Base-by-base conservation (phyloP, 75 land plant genomes). In the Cupressus sempervirens region DNA sequence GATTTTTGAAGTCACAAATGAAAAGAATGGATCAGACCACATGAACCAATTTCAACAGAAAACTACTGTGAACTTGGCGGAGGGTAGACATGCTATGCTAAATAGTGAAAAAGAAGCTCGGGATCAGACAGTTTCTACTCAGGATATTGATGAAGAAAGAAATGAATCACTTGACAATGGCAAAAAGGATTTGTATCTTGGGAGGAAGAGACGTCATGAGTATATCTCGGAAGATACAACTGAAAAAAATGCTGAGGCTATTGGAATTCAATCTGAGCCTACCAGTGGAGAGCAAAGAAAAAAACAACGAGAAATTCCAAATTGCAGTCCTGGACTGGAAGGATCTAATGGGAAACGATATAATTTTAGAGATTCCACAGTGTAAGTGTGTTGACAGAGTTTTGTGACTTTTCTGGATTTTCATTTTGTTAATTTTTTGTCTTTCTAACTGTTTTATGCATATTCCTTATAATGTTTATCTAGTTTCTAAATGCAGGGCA, bases 321-420 rank as follows among this genome's bases (percentile, higher is more conserved):
- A 45, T 10, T 80, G 20, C 23, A 52, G 83, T 56, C 86, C 35
- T n/a, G 68, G 26, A 52, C 1, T 52, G 40, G 48, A 73, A 48
- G 83, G 81, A 32, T 82, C 88, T 4, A 85, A 68, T n/a, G 82
- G 48, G 40, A 87, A 84, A 74, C 90, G 87, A 52, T 89, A 88
- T 82, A 89, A 89, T 36, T 88, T 89, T 80, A 89, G 90, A 81
- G 84, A 83, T 65, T 85, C 90, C 46, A 89, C 91, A 6, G 83
- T 89, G 91, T 89, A 50, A 89, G 91, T 85, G 23, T 45, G 6
- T 35, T 85, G 16, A 30, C 12, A n/a, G 20, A 26, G 34, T 85
- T 20, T 29, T 46, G 14, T n/a, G 12, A 23, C 30, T 85, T 48
- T 77, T 45, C 80, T 20, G 34, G 40, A 23, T 75, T 40, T n/a